Base-by-base conservation (phyloP, 768 basidiomycete species). In the Phallus indusiatus region DNA sequence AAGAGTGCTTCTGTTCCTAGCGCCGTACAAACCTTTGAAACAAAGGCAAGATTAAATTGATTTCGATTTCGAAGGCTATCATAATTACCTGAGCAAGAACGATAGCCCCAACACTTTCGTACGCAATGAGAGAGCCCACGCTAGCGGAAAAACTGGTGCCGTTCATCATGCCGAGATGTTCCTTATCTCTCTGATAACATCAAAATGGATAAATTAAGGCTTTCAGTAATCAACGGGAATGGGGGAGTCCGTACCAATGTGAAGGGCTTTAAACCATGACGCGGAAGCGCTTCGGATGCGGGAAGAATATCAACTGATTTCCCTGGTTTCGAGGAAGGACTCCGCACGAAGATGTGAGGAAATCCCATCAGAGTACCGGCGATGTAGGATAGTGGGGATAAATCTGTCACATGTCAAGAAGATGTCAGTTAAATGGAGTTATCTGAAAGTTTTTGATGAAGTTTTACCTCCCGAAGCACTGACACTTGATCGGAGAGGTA, bases 141-240 rank as follows among this genome's bases (percentile, higher is more conserved):
- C 88, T 83, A 0, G 90, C 83, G 33, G 86, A 88, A 71, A 91
- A 91, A 0, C 89, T 88, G 1, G 90, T 91, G 53, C 91, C 92
- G 67, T 94, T 94, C 47, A 90, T 71, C 54, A 90, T 81, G 14
- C 88, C 89, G 14, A 90, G 78, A 63, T 88, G 88, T 56, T 90
- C 88, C 69, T 90, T 90, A 6, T 49, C 50, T 18, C 50, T 47
- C 59, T 55, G 18, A 10, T 35, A 83, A 84, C 2, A 76, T 42
- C 42, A 42, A 42, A 11, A 83, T 73, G 18, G n/a, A n/a, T 79
- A 70, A 50, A 85, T 77, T n/a, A 28, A 3, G 28, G 7, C 4
- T 28, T 28, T 28, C 28, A 28, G 7, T 28, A 7, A 28, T 28
- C 60, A 75, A 66, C 4, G n/a, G 18, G 4, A 20, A 33, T 16